These are phyloP conservation scores for Epichloe scottii DNA, from an alignment of 2,329 filamentous ascomycete genomes.

Conservation along the genomic window DNA sequence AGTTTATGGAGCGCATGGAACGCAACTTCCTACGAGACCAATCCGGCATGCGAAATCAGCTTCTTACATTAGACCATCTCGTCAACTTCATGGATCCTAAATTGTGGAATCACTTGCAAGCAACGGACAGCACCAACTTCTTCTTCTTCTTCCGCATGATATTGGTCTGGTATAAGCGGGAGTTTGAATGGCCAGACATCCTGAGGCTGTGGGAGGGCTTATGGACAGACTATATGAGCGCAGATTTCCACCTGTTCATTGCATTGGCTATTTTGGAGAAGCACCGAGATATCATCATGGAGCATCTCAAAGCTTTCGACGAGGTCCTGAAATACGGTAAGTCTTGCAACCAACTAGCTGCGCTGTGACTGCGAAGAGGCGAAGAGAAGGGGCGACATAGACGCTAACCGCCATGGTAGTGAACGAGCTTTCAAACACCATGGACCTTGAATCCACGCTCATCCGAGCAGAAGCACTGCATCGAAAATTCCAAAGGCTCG, in stretches of 20 bases:
- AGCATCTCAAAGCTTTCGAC: slow-evolving; percentile 86
- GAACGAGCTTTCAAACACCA: slow-evolving; percentile 87
- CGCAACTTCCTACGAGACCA: slow-evolving; percentile 93
- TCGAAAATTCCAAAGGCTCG: slow-evolving; percentile 71
- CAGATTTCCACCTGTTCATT: slow-evolving; percentile 89
- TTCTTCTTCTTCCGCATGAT: slow-evolving; percentile 99
- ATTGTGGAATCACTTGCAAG: slow-evolving; percentile 80
- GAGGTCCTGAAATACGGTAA: slow-evolving; percentile 92
- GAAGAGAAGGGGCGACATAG: not conserved
- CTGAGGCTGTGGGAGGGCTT: slow-evolving; percentile 81
- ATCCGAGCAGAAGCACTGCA: slow-evolving; percentile 83
- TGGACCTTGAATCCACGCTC: slow-evolving; percentile 78
- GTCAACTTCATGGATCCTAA: slow-evolving; percentile 95
- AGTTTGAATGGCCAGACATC: slow-evolving; percentile 83
- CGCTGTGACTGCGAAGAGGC: not conserved
- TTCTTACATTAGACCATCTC: slow-evolving; percentile 82
- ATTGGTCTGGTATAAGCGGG: slow-evolving; percentile 96
- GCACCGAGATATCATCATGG: slow-evolving; percentile 92
- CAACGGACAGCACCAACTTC: slow-evolving; percentile 92
- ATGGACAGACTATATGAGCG: slow-evolving; percentile 85
- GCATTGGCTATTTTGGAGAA: slow-evolving; percentile 91
- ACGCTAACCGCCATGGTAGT: slow-evolving; percentile 37
- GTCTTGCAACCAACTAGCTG: slow-evolving; percentile 17
- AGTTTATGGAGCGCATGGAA: slow-evolving; percentile 97
- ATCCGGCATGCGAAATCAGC: slow-evolving; percentile 87